Evolutionary conservation across 768 basidiomycete species (phyloP).

Genomic region (Coprinopsis strossmayeri): DNA sequence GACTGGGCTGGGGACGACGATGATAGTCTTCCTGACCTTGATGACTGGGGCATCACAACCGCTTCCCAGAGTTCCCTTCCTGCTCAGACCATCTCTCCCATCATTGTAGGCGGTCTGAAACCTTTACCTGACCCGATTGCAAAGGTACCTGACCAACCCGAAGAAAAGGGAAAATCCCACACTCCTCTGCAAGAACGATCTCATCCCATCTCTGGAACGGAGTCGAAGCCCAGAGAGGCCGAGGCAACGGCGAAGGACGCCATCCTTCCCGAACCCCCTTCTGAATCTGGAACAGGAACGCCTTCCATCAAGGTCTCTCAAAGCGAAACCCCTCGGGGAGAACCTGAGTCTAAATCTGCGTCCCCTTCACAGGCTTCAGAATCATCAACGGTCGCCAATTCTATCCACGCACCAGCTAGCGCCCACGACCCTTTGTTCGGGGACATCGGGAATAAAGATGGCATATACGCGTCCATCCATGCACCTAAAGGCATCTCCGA

Average conservation of each 20-base stretch:
- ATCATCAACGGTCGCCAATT: not conserved
- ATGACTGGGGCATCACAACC: conserved; percentile 76
- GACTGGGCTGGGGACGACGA: conserved; percentile 91
- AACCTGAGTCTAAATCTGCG: conserved; percentile 22
- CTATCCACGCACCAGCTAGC: conserved; percentile 21
- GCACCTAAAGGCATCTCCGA: conserved; percentile 37
- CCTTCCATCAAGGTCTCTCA: not conserved
- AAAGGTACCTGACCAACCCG: conserved; percentile 11
- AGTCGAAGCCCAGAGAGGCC: no score
- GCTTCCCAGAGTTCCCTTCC: conserved; percentile 21
- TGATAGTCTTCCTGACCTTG: conserved; percentile 72
- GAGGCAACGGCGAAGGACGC: not conserved
- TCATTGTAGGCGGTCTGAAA: conserved; percentile 55
- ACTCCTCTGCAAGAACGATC: not conserved
- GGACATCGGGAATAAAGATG: conserved; percentile 12
- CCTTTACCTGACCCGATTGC: conserved; percentile 42
- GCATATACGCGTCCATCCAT: conserved; percentile 49
- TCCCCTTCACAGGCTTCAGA: not conserved
- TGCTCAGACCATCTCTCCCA: conserved; percentile 54
- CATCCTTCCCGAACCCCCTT: not conserved
- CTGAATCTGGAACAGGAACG: not conserved
- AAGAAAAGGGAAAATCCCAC: no score
- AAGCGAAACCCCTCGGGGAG: conserved; percentile 9
- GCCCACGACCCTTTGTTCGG: conserved; percentile 8
- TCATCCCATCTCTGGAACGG: not conserved